Base-by-base conservation (phyloP, 2,329 filamentous ascomycete species). In the Achaetomium macrosporum region DNA sequence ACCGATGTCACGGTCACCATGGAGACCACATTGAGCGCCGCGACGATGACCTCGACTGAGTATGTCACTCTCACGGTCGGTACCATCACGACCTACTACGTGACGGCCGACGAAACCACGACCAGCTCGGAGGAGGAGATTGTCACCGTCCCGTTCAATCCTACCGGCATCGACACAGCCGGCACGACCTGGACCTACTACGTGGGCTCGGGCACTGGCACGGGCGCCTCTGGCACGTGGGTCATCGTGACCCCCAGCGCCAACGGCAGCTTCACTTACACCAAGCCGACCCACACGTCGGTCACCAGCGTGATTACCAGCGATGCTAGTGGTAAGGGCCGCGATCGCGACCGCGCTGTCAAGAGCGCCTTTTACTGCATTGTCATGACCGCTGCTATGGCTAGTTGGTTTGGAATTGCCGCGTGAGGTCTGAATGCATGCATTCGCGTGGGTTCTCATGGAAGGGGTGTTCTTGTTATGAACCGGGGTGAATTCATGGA, bases 281-380 rank as follows among this genome's bases (percentile, higher is more conserved):
- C 25, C 25, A 25, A 25, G 25, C 25, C 25, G 25, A 25, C 25
- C 4, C 25, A 25, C 25, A 25, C 25, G 25, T 7, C 25, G 25
- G 25, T 7, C 4, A 25, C 4, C 25, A 25, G 11, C 33, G 33
- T 35, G 12, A 42, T 20, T 19, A 20, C 19, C 40, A 29, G 20
- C 15, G 25, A 5, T 25, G 25, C 4, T 25, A 25, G 25, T 25
- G 25, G 25, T 25, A 25, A 25, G 25, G 25, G 30, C 13, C 17
- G 12, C 19, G 33, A 41, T 7, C 31, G 42, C 12, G 15, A 13
- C 36, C 9, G 49, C 29, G 43, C 42, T 39, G 15, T 15, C 42
- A 40, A n/a, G 12, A 15, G 37, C 17, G 50, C 29, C 5, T 51
- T 47, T 30, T 51, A 51, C 37, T 51, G 42, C 19, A 11, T 47